Base-by-base conservation (phyloP, 1,284 basidiomycete species). In the Fomes fomentarius region DNA sequence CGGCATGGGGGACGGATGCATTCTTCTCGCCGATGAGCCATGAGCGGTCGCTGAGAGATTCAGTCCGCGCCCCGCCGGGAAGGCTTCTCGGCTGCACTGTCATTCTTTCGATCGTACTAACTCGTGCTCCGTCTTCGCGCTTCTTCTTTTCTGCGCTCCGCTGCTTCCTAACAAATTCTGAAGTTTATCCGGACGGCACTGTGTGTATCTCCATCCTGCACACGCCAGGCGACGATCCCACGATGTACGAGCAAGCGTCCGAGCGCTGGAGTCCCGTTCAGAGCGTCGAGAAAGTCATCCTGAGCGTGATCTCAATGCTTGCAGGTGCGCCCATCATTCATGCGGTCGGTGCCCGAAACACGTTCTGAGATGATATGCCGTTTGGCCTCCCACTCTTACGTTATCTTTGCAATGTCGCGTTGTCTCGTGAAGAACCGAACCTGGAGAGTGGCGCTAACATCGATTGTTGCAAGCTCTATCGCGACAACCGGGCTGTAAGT, bases 181-280 rank as follows among this genome's bases (percentile, higher is more conserved):
- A 64, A 92, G 91, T 94, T 60, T 99, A 99, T 72, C 81, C 95
- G 2, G 94, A 96, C 67, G 96, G 96, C 22, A 93, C 85, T 40
- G 96, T 99, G 46, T 99, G 97, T 78, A 99, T 99, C 68, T 98
- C 95, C 4, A 99, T 99, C 69, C 76, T 99, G 33, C 97, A 99
- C 70, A 93, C 94, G 0, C 96, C 97, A 0, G 97, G 97, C 9
- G 97, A 99, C 70, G 97, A 93, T 65, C 91, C 91, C 22, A 89
- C 85, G 54, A 89, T 89, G 82, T 93, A 93, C 65, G 97, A 99
- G 71, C 87, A 91, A 58, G 95, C 96, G 0, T 94, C 91, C 24
- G 97, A 99, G 71, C 85, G 97, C 38, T 99, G 97, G 97, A 96
- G 93, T 56, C 97, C 97, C 15, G 96, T 99, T 0, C 94, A 97